Evolutionary conservation across 805 yeast genomes (phyloP).

Genomic region (Candida nanaspora): DNA sequence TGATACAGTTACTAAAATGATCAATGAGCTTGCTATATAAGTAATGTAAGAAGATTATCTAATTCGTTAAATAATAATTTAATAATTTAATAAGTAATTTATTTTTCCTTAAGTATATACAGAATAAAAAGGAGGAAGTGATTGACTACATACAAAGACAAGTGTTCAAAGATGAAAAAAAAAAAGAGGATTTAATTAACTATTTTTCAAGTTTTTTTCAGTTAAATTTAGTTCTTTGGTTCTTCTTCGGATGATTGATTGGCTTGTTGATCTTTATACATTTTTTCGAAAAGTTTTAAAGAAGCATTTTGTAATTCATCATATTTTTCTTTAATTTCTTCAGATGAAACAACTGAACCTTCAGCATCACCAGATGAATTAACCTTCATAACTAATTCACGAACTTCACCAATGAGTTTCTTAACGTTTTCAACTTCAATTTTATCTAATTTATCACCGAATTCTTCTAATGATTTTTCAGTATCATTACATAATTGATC

Average conservation of each 20-base stretch:
- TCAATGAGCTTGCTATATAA: neutral
- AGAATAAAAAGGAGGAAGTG: neutral
- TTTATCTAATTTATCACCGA: slow-evolving; percentile 51
- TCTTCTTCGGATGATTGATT: slow-evolving; percentile 9
- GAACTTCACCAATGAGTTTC: slow-evolving; percentile 49
- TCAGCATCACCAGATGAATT: slow-evolving; percentile 39
- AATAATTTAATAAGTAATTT: too few relatives aligned
- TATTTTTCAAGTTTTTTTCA: too few relatives aligned
- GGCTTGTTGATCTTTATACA: slow-evolving; percentile 34
- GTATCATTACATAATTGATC: slow-evolving; percentile 82
- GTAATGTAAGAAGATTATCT: neutral
- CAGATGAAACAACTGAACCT: slow-evolving; percentile 35
- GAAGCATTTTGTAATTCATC: slow-evolving; percentile 72
- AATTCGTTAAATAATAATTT: neutral
- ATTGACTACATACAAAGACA: neutral
- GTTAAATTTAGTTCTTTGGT: slow-evolving; percentile 14
- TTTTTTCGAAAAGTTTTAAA: slow-evolving; percentile 70
- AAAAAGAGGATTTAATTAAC: too few relatives aligned
- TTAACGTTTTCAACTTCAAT: slow-evolving; percentile 41
- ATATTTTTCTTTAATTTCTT: slow-evolving; percentile 62
- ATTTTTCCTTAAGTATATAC: neutral
- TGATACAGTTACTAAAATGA: neutral
- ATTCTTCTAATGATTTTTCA: slow-evolving; percentile 76
- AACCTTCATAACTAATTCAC: slow-evolving; percentile 59
- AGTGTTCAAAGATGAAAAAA: too few relatives aligned